Percentiles rank a stretch among this genome's conserved stretches.
Conservation (phyloP, 805 yeast genomes). For the Pichia sporocuriosa region DNA sequence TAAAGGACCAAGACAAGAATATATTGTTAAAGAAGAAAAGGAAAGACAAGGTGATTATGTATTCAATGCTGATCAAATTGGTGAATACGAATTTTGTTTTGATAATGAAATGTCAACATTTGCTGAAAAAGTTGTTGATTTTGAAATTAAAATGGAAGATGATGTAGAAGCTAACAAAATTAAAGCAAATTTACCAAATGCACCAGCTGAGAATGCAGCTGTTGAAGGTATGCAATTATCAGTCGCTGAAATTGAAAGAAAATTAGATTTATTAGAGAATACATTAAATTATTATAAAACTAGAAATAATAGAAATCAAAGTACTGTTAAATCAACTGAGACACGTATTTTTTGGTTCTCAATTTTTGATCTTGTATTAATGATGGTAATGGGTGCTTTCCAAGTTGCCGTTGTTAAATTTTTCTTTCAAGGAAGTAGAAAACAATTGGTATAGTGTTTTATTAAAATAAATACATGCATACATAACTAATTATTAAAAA, state of each 20-base stretch:
- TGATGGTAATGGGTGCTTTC: constrained; percentile 62
- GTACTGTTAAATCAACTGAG: constrained; percentile 63
- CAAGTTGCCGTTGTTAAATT: constrained; percentile 65
- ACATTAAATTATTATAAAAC: constrained; percentile 78
- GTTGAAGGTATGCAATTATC: constrained; percentile 50
- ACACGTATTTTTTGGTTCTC: constrained; percentile 58
- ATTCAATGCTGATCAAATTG: constrained; percentile 55
- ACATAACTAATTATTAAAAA: background rate
- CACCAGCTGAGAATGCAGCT: constrained; percentile 47
- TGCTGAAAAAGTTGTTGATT: constrained; percentile 78
- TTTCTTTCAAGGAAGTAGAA: constrained; percentile 66
- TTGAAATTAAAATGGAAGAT: constrained; percentile 58
- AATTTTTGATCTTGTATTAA: constrained; percentile 54
- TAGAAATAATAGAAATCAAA: constrained; percentile 86
- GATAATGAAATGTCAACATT: constrained; percentile 73
- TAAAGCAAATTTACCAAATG: constrained; percentile 56
- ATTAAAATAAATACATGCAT: too few species aligned
- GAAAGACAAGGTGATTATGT: constrained; percentile 77
- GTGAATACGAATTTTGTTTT: constrained; percentile 88
- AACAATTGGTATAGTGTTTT: constrained; percentile 56
- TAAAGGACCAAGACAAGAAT: constrained; percentile 49
- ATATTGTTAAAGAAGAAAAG: constrained; percentile 47
- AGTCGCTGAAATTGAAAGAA: constrained; percentile 51
- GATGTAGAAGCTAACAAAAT: constrained; percentile 20
- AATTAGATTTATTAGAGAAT: constrained; percentile 49